A percentile compares a stretch with the other conserved stretches of the same genome.
These are phyloP conservation scores for Aspergillus cejpii DNA, from an alignment of 2,329 filamentous ascomycete genomes.

Conservation along the genomic window DNA sequence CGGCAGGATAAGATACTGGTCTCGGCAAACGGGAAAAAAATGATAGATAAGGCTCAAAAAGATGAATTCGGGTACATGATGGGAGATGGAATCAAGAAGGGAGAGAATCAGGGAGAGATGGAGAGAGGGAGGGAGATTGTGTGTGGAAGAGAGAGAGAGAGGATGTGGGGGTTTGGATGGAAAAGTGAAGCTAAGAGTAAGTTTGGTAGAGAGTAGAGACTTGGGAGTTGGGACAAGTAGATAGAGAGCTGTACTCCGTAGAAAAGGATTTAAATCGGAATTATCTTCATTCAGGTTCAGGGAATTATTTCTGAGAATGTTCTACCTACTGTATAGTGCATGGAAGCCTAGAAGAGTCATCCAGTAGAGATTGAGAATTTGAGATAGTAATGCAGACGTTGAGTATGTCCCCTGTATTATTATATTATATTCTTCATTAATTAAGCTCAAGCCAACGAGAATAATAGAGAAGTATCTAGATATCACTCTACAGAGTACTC, in stretches of 20 bases:
- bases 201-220: too few species aligned
- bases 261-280: too few species aligned
- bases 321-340: too few species aligned
- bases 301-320: too few species aligned
- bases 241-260: too few species aligned
- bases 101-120: slow-evolving; percentile 1
- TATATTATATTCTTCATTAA: not conserved
- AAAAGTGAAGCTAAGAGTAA: not conserved
- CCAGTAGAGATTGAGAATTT: too few species aligned
- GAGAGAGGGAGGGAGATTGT: not conserved
- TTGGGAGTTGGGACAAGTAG: too few species aligned
- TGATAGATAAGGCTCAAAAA: not conserved
- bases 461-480: not conserved
- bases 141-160: not conserved
- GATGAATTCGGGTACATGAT: not conserved
- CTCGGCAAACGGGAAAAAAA: not conserved
- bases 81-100: not conserved
- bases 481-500: too few species aligned
- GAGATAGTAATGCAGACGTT: too few species aligned
- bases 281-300: too few species aligned
- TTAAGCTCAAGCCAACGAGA: not conserved
- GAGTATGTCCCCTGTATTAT: too few species aligned
- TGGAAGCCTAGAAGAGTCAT: too few species aligned
- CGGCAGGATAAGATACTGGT: not conserved
- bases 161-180: not conserved